A percentile compares a stretch with the other conserved stretches of the same genome.
Evolutionary conservation across 441 rosid genomes (phyloP).

Genomic region (Francoa sonchifolia): DNA sequence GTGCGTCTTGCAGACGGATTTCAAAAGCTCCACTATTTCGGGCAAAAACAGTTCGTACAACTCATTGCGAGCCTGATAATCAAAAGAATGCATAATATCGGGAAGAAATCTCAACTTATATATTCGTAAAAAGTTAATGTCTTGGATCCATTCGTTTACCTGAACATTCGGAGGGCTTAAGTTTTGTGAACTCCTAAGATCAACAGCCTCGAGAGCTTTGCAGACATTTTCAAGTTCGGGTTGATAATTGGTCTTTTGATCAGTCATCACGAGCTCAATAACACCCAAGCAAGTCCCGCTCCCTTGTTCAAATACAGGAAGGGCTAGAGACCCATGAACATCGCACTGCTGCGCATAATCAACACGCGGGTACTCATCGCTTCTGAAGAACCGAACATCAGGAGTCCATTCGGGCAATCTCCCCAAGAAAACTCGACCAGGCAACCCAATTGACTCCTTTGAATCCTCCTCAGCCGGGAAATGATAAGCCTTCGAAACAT

Average conservation of each 20-base stretch:
- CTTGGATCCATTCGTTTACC: constrained; percentile 24
- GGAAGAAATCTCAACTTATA: constrained; percentile 8
- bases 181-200: constrained; percentile 56
- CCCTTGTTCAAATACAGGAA: constrained; percentile 50
- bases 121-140: neutral
- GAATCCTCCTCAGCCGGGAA: constrained; percentile 54
- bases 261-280: constrained; percentile 76
- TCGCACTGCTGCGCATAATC: constrained; percentile 36
- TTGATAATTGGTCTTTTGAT: constrained; percentile 46
- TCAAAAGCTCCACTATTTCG: constrained; percentile 44
- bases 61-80: constrained; percentile 41
- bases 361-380: constrained; percentile 57
- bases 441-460: constrained; percentile 48
- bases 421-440: constrained; percentile 58
- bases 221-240: constrained; percentile 66
- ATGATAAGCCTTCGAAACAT: constrained; percentile 39
- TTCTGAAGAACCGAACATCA: constrained; percentile 66
- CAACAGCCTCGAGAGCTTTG: constrained; percentile 86
- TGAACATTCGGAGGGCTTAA: constrained; percentile 36
- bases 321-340: constrained; percentile 57
- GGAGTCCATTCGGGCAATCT: constrained; percentile 85
- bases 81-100: constrained; percentile 18
- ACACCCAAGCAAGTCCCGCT: constrained; percentile 78
- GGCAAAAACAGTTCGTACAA: constrained; percentile 42
- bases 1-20: constrained; percentile 42